A percentile compares a stretch with the other conserved stretches of the same genome.
These are phyloP conservation scores for Emergomyces pasteurianus DNA, from an alignment of 2,329 filamentous ascomycete genomes.

Conservation along the genomic window DNA sequence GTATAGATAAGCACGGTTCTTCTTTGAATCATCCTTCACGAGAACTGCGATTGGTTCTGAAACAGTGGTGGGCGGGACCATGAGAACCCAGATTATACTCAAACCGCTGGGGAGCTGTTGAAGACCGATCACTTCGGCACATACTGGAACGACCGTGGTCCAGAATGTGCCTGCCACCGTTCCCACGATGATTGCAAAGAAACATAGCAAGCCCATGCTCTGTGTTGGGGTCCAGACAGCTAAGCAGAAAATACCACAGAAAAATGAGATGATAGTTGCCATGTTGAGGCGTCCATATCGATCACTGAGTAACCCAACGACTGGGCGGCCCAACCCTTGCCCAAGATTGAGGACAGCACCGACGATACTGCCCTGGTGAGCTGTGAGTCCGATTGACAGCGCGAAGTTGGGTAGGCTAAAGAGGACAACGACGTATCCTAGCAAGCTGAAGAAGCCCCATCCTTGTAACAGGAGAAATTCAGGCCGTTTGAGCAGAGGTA, in stretches of 20 bases:
- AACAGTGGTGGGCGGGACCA: slow-evolving; percentile 41
- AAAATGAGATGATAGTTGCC: slow-evolving; percentile 42
- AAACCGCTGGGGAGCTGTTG: slow-evolving; percentile 45
- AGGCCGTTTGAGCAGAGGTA: slow-evolving; percentile 38
- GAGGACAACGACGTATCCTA: slow-evolving; percentile 53
- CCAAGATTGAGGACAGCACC: slow-evolving; percentile 53
- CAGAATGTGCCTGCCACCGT: slow-evolving; percentile 51
- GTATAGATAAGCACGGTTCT: slow-evolving; percentile 24
- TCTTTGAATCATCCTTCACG: slow-evolving; percentile 33
- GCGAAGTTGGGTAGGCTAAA: slow-evolving; percentile 55
- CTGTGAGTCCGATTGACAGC: slow-evolving; percentile 44
- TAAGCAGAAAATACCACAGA: slow-evolving; percentile 47
- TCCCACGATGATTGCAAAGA: slow-evolving; percentile 49
- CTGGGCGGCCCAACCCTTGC: slow-evolving; percentile 44
- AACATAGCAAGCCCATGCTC: slow-evolving; percentile 45
- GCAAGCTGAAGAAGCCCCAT: slow-evolving; percentile 50
- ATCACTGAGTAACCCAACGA: slow-evolving; percentile 53
- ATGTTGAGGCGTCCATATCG: slow-evolving; percentile 51
- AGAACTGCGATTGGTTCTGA: slow-evolving; percentile 48
- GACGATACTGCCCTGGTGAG: slow-evolving; percentile 50
- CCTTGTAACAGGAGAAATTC: slow-evolving; percentile 47
- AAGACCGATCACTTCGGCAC: slow-evolving; percentile 50
- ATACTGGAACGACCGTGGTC: slow-evolving; percentile 45
- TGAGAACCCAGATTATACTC: slow-evolving; percentile 46
- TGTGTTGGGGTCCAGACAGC: slow-evolving; percentile 51